Evolutionary conservation across 108 stramenopile species (phyloP), one percentile per base, ranked within the genome.

Genomic region (Seminavis robusta): DNA sequence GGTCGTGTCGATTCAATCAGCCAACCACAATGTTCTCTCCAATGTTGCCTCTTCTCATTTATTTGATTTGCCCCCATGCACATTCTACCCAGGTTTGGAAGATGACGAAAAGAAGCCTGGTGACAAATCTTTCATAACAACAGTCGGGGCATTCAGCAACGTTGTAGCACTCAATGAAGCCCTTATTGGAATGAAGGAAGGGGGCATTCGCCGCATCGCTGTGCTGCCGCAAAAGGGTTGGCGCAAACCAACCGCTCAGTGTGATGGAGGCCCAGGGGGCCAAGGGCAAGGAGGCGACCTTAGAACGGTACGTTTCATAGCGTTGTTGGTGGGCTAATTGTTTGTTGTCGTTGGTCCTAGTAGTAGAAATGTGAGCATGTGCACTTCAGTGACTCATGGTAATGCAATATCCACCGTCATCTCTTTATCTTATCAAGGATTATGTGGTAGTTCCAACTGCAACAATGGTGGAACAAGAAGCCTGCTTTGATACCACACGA

Each of bases 241-340:
- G 92, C 65, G 75, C 56, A 80, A 79, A 51, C 65, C 79, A 11
- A 76, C 79, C 8, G 67, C 37, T 29, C 52, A 49, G 27, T 94
- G 92, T 51, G 92, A 94, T 58, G 92, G 92, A 28, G 92, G 92
- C 3, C 92, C 88, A 0, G 92, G 88, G 16, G 92, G 92, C 2
- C 37, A 28, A 0, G 92, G 92, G 1, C 52, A 73, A 0, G 92
- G 92, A 5, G 92, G 92, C 28, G 88, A 90, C 0, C 48, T 94
- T 26, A 73, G 80, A 21, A 90, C 86, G 0, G 88, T 67, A 28
- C 67, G 62, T 48, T 59, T 69, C 28, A 45, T 45, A 7, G 44
- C 16, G 15, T n/a, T 19, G 15, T 45, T 45, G n/a, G n/a, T n/a
- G n/a, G n/a, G n/a, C n/a, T n/a, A n/a, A n/a, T n/a, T n/a, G n/a